Evolutionary conservation across 2,329 filamentous ascomycete genomes (phyloP).

Genomic region (Trichoderma endophyticum): DNA sequence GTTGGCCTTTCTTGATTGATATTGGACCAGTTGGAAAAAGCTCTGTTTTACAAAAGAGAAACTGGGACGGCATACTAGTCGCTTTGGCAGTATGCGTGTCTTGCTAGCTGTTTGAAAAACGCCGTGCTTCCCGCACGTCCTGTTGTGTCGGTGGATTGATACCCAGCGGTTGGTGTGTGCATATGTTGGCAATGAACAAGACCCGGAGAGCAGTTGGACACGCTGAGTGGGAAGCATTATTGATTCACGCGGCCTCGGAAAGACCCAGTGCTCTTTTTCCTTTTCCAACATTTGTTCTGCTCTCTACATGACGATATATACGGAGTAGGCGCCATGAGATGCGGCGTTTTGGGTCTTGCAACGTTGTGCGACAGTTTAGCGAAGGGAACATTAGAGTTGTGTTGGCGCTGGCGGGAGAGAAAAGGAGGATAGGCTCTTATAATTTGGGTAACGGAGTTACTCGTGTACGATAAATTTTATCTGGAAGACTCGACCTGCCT

Average conservation of each 20-base stretch:
- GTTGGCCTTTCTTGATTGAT: conserved; percentile 23
- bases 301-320: conserved; percentile 13
- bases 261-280: neutral
- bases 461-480: conserved; percentile 34
- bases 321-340: conserved; percentile 14
- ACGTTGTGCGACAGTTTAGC: conserved; percentile 17
- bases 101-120: conserved; percentile 12
- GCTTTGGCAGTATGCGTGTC: neutral
- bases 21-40: conserved; percentile 23
- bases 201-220: conserved; percentile 12
- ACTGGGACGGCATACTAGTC: neutral
- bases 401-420: conserved; percentile 7
- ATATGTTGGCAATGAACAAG: conserved; percentile 13
- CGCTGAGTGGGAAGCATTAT: neutral
- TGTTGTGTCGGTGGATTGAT: conserved; percentile 16
- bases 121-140: conserved; percentile 8
- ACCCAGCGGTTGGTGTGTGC: conserved; percentile 7
- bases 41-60: conserved; percentile 13
- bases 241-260: neutral
- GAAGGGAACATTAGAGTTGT: conserved; percentile 20
- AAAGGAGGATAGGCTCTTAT: conserved; percentile 24
- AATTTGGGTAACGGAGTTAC: conserved; percentile 34
- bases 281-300: neutral
- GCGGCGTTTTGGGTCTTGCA: conserved; percentile 20
- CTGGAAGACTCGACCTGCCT: conserved; percentile 22